Conservation (phyloP, 306 rosid genomes). For the Inga leiocalycina region DNA sequence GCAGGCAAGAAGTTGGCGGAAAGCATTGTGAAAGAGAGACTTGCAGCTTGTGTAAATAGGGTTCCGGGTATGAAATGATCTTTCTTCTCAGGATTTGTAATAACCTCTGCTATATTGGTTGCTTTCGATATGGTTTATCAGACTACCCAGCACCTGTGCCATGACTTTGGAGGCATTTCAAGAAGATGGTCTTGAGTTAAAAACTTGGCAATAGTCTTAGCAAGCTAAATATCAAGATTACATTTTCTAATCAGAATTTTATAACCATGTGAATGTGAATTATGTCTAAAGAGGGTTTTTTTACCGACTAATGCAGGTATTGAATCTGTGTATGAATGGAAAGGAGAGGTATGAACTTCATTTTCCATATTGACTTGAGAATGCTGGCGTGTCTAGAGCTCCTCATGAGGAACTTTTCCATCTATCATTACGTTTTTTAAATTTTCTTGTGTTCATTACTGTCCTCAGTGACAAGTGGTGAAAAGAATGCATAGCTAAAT, state of each 20-base stretch:
- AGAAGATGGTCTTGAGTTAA: background rate
- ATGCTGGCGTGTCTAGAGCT: background rate
- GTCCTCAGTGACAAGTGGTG: background rate
- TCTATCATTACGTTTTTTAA: background rate
- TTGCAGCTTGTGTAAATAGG: constrained; percentile 95
- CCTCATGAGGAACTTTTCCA: background rate
- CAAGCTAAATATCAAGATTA: constrained; percentile 23
- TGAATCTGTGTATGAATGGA: constrained; percentile 80
- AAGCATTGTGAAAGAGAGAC: constrained; percentile 82
- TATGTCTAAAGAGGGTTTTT: constrained; percentile 46
- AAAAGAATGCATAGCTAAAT: background rate
- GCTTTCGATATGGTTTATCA: background rate
- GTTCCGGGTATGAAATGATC: constrained; percentile 66
- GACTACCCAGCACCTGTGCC: constrained; percentile 9
- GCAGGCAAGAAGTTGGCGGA: constrained; percentile 90
- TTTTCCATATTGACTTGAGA: background rate
- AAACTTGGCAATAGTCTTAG: background rate
- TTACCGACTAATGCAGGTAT: constrained; percentile 46
- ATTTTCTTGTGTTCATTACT: background rate
- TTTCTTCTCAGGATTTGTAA: background rate
- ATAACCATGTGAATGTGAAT: background rate
- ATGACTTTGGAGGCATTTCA: background rate
- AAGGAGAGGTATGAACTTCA: constrained; percentile 66
- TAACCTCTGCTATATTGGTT: background rate
- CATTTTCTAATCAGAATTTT: background rate